These are phyloP conservation scores for Cyphellophora attinorum DNA, from an alignment of 2,329 filamentous ascomycete genomes.

Conservation along the genomic window DNA sequence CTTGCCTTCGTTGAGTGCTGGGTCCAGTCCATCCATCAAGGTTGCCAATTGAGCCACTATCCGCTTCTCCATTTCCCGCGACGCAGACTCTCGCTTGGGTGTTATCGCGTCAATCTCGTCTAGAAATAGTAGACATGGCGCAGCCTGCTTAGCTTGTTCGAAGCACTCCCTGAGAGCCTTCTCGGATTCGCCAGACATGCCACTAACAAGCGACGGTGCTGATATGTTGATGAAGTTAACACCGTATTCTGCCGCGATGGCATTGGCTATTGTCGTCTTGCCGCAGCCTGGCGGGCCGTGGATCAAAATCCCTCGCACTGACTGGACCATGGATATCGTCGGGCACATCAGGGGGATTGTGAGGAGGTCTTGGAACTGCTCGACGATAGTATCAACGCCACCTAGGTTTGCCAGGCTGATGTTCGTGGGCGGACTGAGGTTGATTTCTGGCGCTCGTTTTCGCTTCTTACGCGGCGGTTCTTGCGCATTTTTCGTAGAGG, in stretches of 20 bases:
- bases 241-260: constrained; percentile 64
- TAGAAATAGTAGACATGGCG: constrained; percentile 84
- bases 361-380: constrained; percentile 60
- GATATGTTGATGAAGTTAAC: constrained; percentile 76
- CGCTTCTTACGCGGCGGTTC: constrained; percentile 59
- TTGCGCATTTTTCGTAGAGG: constrained; percentile 24
- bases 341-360: constrained; percentile 63
- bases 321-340: constrained; percentile 54
- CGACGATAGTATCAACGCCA: constrained; percentile 63
- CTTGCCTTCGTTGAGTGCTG: constrained; percentile 62
- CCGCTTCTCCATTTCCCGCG: constrained; percentile 81
- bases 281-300: constrained; percentile 80
- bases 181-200: constrained; percentile 83
- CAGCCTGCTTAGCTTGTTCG: constrained; percentile 75
- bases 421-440: constrained; percentile 57
- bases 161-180: constrained; percentile 78
- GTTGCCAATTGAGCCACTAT: constrained; percentile 75
- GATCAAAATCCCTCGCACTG: constrained; percentile 64
- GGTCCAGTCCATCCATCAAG: constrained; percentile 73
- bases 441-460: constrained; percentile 44
- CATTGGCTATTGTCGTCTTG: constrained; percentile 76
- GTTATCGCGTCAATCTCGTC: constrained; percentile 89
- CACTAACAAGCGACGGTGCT: constrained; percentile 70
- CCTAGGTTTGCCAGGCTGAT: constrained; percentile 64
- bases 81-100: constrained; percentile 71